Evolutionary conservation across 2,329 filamentous ascomycete genomes (phyloP), one percentile per base, ranked within the genome.

Genomic region (Ceratocystis variospora): DNA sequence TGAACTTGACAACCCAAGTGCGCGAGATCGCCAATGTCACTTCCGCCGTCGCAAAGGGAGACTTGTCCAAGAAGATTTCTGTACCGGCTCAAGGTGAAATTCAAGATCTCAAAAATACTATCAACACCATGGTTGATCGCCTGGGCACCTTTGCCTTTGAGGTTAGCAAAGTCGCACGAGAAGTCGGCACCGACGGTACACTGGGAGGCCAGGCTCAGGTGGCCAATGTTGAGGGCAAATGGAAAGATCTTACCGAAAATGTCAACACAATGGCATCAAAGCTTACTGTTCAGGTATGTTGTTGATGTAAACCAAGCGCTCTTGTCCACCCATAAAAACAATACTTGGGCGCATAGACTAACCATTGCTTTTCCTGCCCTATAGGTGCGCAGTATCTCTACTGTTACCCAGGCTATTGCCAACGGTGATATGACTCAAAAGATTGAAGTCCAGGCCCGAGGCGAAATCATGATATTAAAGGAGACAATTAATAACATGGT

Each of bases 401-500:
- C 91, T 66, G 92, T 96, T 72, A 96, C 91, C 0, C 91, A 96
- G 75, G 91, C 92, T 70, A 96, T 96, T 76, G 92, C 92, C 70
- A 91, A 94, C 73, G 93, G 93, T 73, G 90, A 96, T 77, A 90
- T 97, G 84, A 95, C 89, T 76, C 89, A 92, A 75, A 94, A 94
- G 78, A 96, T 97, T 72, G 89, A 96, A 70, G 93, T 97, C 6
- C 88, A 96, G 72, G 93, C 93, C 65, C 91, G 93, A 76, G 93
- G 93, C 76, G 93, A 97, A 76, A 96, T 97, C 70, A 83, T 94
- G 70, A 87, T 96, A 2, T 79, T 97, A 64, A 96, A 96, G 74
- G 90, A 95, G 73, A 97, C 93, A 55, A 96, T 96, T 79, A 96
- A 96, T 75, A 93, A 96, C 85, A 96, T 96, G 93, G 93, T 97